Percentiles rank a stretch among this genome's conserved stretches.
These are phyloP conservation scores for Forsythia suspensa DNA, from an alignment of 257 asterid species.

Conservation along the genomic window DNA sequence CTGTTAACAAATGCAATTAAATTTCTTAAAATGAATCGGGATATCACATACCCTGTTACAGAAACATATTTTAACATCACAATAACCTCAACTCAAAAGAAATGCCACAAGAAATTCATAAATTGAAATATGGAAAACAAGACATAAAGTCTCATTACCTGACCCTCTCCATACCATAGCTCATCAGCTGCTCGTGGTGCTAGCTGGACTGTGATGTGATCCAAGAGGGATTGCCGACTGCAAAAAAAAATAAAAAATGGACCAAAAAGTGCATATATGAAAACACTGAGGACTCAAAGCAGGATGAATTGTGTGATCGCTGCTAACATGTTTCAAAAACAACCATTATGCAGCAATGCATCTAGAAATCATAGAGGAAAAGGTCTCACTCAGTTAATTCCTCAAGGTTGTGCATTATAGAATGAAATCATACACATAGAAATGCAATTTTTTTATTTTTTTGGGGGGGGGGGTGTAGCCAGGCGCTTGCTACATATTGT, in stretches of 20 bases:
- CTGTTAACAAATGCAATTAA: not conserved
- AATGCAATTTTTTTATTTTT: not conserved
- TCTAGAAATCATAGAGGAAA: not conserved
- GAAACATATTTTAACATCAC: not conserved
- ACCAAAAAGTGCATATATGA: not conserved
- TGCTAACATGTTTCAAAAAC: not conserved
- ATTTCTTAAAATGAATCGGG: not conserved
- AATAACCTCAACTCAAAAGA: not conserved
- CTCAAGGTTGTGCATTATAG: not conserved
- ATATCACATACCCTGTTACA: not conserved
- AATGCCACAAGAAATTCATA: conserved; percentile 5
- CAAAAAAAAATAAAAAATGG: not conserved
- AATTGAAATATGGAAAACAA: conserved; percentile 6
- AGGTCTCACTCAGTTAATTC: not conserved
- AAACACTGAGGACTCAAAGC: not conserved
- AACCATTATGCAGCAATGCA: not conserved
- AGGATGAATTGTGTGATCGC: not conserved
- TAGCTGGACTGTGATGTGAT: conserved; percentile 86
- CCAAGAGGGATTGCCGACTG: conserved; percentile 96
- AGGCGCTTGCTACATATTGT: not conserved
- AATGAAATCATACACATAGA: not conserved
- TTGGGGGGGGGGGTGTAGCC: not conserved
- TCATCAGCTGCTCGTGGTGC: conserved; percentile 99
- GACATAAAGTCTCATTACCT: conserved; percentile 47
- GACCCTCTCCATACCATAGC: conserved; percentile 77